phyloP scores from a whole-genome alignment of 352 stramenopile species.

The Phytophthora syringae region DNA sequence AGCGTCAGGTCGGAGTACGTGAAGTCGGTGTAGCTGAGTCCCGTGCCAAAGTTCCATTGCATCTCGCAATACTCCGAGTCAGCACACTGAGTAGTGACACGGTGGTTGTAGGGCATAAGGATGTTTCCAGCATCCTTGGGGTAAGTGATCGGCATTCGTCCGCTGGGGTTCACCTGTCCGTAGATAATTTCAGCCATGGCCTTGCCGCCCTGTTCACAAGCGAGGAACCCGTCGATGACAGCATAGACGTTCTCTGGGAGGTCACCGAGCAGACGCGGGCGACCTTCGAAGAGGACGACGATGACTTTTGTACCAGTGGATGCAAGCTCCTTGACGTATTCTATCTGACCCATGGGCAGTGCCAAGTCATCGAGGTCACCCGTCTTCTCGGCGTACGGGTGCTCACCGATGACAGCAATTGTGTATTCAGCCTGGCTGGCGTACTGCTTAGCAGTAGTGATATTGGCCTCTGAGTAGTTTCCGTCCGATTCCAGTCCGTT shows the following conservation, averaged over 20 bases:
- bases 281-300: constrained; percentile 72
- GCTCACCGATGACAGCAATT: constrained; percentile 76
- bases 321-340: constrained; percentile 71
- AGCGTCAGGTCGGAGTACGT: constrained; percentile 51
- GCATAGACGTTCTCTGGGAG: constrained; percentile 59
- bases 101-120: constrained; percentile 74
- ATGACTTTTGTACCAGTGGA: constrained; percentile 75
- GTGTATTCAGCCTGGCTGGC: constrained; percentile 57
- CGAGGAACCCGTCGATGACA: constrained; percentile 73
- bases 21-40: constrained; percentile 77
- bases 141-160: constrained; percentile 83
- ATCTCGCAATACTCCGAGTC: constrained; percentile 47
- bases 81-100: constrained; percentile 47
- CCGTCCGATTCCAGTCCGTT: constrained; percentile 55
- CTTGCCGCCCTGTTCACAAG: constrained; percentile 72
- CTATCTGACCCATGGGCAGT: constrained; percentile 65
- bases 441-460: constrained; percentile 56
- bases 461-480: constrained; percentile 42
- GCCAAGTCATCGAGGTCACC: constrained; percentile 78
- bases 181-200: constrained; percentile 85
- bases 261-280: constrained; percentile 69
- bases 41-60: constrained; percentile 68
- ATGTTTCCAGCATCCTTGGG: constrained; percentile 59
- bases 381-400: constrained; percentile 78
- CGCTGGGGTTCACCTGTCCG: constrained; percentile 78